Percentiles rank a stretch among this genome's conserved stretches.
phyloP scores from a whole-genome alignment of 805 yeast species.

The Cyberlindnera xishuangbannaensis region DNA sequence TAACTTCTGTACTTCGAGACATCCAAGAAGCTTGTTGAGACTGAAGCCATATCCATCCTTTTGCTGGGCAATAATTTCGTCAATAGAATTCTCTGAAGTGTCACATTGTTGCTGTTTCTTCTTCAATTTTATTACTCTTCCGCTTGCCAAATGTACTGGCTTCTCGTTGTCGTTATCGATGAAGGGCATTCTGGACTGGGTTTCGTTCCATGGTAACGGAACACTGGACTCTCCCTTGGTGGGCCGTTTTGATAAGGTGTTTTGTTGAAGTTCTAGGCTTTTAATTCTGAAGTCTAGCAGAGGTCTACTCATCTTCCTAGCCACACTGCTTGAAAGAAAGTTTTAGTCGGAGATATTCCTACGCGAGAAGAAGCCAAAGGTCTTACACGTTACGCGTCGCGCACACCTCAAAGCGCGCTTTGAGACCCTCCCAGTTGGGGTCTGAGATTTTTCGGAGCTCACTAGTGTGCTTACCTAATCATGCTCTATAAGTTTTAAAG shows the following conservation, averaged over 20 bases:
- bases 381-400: too few species aligned
- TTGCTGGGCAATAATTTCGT: constrained; percentile 1
- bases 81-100: constrained; percentile 1
- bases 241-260: constrained; percentile 8
- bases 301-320: constrained; percentile 15
- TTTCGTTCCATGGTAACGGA: too few species aligned
- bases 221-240: not conserved
- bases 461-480: too few species aligned
- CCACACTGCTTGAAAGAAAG: not conserved
- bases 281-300: constrained; percentile 16
- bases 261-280: constrained; percentile 19
- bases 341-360: too few species aligned
- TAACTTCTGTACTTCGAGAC: constrained; percentile 24
- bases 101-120: too few species aligned
- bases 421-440: too few species aligned
- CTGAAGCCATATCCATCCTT: constrained; percentile 31
- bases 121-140: constrained; percentile 15
- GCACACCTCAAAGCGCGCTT: too few species aligned
- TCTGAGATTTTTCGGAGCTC: too few species aligned
- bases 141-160: constrained; percentile 16
- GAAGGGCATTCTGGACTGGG: not conserved
- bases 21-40: constrained; percentile 31
- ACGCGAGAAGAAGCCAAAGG: too few species aligned
- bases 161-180: constrained; percentile 11
- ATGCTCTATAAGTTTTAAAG: too few species aligned